Base-by-base conservation (phyloP, 2,329 filamentous ascomycete genomes). In the Diaporthe sp. region DNA sequence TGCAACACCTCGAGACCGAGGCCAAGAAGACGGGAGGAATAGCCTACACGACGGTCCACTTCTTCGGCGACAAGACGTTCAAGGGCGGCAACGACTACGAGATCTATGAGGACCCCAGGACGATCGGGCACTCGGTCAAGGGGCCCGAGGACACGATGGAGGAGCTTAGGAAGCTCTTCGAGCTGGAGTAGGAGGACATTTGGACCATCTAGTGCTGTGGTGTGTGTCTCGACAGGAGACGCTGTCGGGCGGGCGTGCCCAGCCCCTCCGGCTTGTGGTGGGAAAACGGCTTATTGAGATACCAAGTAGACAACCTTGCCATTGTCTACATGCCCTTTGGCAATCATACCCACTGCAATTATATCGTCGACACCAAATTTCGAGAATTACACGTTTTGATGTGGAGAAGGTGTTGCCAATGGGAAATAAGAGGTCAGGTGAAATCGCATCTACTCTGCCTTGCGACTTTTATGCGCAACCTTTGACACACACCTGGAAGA, bases 61-160 rank as follows among this genome's bases (percentile, higher is more conserved):
- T 98, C 90, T 99, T 98, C 82, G 97, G 97, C 79, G 97, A 99
- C 90, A 99, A 98, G 92, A 94, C 94, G 37, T 92, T 92, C 83
- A 86, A 93, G 84, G 96, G 97, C 78, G 97, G 97, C 77, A 99
- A 98, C 85, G 97, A 99, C 86, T 96, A 93, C 83, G 96, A 98
- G 88, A 98, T 99, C 83, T 98, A 93, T 85, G 88, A 87, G 79
- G 96, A 98, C 83, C 82, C 90, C 73, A 90, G 96, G 82, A 97
- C 94, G 49, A 92, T 94, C 76, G 97, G 97, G 2, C 97, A 99
- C 86, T 88, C 92, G 37, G 97, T 98, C 79, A 91, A 88, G 79
- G 90, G 89, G 57, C 96, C 96, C 9, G 93, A 95, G 75, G 95
- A 98, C 82, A 98, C 96, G 61, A 92, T 94, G 81, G 90, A 86